Evolutionary conservation across 2,329 filamentous ascomycete genomes (phyloP).

Genomic region (Pyrenophora tritici-repentis): DNA sequence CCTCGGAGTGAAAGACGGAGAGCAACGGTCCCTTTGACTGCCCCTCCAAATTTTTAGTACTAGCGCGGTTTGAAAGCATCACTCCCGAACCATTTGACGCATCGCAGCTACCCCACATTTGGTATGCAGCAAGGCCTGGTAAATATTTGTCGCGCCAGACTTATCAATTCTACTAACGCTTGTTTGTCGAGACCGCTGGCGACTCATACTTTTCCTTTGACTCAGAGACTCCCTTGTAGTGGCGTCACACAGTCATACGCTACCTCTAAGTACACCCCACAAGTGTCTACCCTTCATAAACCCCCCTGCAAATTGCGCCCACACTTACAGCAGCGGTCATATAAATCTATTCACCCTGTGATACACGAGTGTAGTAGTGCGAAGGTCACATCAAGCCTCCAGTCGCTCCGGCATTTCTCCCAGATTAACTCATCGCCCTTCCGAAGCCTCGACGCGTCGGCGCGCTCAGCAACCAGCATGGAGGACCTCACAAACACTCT

Average conservation of each 20-base stretch:
- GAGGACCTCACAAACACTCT: slow-evolving; percentile 47
- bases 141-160: slow-evolving; percentile 20
- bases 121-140: slow-evolving; percentile 34
- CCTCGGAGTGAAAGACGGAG: neutral
- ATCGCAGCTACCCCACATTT: slow-evolving; percentile 32
- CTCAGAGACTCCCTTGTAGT: slow-evolving; percentile 22
- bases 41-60: slow-evolving; percentile 35
- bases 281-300: slow-evolving; percentile 1
- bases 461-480: slow-evolving; percentile 31
- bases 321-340: slow-evolving; percentile 7
- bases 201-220: slow-evolving; percentile 39
- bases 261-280: neutral
- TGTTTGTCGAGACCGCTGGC: slow-evolving; percentile 40
- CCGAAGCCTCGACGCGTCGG: slow-evolving; percentile 32
- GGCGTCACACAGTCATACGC: slow-evolving; percentile 13
- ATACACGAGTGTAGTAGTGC: neutral
- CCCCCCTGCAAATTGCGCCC: slow-evolving; percentile 8
- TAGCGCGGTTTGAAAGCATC: slow-evolving; percentile 25
- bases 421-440: slow-evolving; percentile 24
- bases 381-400: neutral
- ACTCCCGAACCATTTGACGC: slow-evolving; percentile 29
- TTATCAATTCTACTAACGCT: slow-evolving; percentile 33
- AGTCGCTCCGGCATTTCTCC: slow-evolving; percentile 16
- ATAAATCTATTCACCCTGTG: slow-evolving; percentile 11
- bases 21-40: neutral